phyloP scores from a whole-genome alignment of 345 rosid species.

The Euphorbia tirucalli region DNA sequence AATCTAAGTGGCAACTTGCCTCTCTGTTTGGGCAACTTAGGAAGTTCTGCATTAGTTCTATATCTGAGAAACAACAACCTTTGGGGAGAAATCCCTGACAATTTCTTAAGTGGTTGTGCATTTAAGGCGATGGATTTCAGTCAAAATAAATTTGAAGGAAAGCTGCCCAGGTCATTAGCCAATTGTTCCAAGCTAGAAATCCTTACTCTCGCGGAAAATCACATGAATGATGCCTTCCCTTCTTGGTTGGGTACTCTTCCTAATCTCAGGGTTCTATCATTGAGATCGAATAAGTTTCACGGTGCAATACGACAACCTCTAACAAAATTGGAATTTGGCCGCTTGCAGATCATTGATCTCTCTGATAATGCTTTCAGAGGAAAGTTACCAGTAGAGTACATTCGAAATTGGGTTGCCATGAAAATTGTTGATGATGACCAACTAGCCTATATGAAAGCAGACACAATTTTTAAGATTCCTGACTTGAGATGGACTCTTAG shows the following conservation, averaged over 20 bases:
- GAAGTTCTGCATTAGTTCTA: background rate
- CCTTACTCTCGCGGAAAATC: background rate
- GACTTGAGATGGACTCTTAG: background rate
- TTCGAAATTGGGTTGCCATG: background rate
- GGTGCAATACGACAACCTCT: background rate
- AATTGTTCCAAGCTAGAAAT: background rate
- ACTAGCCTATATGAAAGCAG: background rate
- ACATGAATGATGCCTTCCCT: background rate
- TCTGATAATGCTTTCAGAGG: background rate
- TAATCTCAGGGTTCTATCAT: background rate
- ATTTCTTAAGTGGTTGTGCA: background rate
- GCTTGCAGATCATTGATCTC: background rate
- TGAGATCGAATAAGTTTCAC: background rate
- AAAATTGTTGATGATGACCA: background rate
- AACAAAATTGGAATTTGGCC: background rate
- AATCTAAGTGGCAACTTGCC: slow-evolving; percentile 24
- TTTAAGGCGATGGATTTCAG: background rate
- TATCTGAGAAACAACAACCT: background rate
- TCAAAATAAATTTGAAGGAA: background rate
- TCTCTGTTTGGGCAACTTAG: slow-evolving; percentile 1
- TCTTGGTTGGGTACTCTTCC: background rate
- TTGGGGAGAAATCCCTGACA: background rate
- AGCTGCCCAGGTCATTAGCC: background rate
- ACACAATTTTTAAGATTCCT: background rate
- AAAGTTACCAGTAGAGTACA: background rate